A percentile compares a stretch with the other conserved stretches of the same genome.
phyloP scores from a whole-genome alignment of 345 rosid species.

The Camelina hispida region DNA sequence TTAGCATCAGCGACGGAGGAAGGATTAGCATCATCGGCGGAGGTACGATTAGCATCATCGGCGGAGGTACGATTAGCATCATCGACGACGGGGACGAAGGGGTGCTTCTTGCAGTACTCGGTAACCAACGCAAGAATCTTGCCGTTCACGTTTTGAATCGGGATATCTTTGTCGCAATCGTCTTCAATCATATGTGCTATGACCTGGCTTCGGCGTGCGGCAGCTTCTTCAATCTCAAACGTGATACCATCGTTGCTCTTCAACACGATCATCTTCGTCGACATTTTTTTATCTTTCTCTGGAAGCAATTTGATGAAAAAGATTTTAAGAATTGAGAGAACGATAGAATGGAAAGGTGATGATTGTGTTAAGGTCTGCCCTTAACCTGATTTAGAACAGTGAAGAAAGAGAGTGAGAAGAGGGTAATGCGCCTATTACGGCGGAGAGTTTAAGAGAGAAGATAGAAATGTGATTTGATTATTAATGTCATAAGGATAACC shows the following conservation, averaged over 20 bases:
- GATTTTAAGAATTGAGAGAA: not conserved
- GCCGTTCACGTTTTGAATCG: not conserved
- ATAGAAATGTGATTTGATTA: too few species aligned
- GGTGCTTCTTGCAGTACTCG: constrained; percentile 1
- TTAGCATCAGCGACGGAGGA: too few species aligned
- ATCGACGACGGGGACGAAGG: not conserved
- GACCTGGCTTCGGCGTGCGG: not conserved
- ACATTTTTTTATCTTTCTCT: not conserved
- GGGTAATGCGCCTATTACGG: too few species aligned
- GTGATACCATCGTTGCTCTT: not conserved
- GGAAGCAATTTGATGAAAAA: not conserved
- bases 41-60: too few species aligned
- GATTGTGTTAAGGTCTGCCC: too few species aligned
- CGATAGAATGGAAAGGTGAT: not conserved
- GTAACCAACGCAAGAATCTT: not conserved
- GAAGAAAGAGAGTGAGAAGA: too few species aligned
- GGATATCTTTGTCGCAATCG: not conserved
- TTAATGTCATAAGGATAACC: too few species aligned
- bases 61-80: too few species aligned
- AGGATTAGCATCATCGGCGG: not conserved
- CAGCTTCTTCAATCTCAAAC: not conserved
- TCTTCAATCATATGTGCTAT: not conserved
- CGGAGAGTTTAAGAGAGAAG: too few species aligned
- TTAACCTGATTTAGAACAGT: too few species aligned
- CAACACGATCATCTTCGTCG: not conserved